Percentiles rank a stretch among this genome's conserved stretches.
Conservation (phyloP, 139 green algal genomes). For the Chlamydomonas sphaeroides region DNA sequence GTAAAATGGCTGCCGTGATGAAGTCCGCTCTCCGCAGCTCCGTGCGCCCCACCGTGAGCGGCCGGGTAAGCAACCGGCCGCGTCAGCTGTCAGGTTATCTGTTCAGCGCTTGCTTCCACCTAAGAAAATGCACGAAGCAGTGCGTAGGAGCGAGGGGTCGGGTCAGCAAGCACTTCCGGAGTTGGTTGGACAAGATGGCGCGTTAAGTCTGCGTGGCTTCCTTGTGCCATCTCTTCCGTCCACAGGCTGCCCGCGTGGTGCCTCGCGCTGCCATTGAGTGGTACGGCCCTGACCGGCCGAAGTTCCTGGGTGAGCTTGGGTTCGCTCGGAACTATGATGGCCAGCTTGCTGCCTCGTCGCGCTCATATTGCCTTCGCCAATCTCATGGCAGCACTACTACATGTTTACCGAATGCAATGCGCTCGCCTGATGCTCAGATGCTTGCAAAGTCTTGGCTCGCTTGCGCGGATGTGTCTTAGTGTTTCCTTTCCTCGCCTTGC, state of each 20-base stretch:
- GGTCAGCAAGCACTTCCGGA: too few relatives aligned
- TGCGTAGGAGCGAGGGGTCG: too few relatives aligned
- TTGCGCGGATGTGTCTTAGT: too few relatives aligned
- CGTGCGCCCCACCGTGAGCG: conserved; percentile 38
- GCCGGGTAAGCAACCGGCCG: conserved; percentile 8
- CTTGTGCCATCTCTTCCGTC: too few relatives aligned
- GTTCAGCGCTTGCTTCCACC: too few relatives aligned
- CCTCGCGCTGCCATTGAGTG: conserved; percentile 76
- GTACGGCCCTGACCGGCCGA: conserved; percentile 86
- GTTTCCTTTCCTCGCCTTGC: background rate
- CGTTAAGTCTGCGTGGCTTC: too few relatives aligned
- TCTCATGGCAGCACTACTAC: too few relatives aligned
- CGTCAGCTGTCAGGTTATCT: background rate
- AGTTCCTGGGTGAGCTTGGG: conserved; percentile 81
- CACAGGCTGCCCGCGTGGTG: conserved; percentile 65
- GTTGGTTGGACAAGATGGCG: too few relatives aligned
- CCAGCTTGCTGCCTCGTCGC: background rate
- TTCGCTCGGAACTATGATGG: background rate
- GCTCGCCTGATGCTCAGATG: background rate
- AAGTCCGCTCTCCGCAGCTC: conserved; percentile 39
- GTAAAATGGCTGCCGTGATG: conserved; percentile 26
- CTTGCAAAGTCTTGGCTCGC: too few relatives aligned
- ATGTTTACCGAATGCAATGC: background rate
- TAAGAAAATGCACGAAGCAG: too few relatives aligned
- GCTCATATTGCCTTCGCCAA: too few relatives aligned